Evolutionary conservation across 768 basidiomycete species (phyloP), one percentile per base, ranked within the genome.

Genomic region (Crepidotus variabilis): DNA sequence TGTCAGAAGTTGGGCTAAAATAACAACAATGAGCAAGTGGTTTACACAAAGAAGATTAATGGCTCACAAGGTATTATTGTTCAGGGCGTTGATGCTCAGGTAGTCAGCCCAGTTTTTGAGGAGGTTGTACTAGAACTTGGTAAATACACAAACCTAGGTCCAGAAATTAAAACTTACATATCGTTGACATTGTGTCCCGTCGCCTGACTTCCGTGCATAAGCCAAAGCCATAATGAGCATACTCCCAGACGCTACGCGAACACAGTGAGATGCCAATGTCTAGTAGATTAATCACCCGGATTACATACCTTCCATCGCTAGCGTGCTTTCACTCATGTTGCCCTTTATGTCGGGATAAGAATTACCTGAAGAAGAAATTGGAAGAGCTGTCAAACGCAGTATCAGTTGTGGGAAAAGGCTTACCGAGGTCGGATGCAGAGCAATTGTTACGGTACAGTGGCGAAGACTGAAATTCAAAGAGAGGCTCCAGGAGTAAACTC

Each of bases 201-300:
- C 69, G 6, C 70, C 69, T 5, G 67, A 63, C 13, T 59, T 65
- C 13, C 57, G 61, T 2, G 68, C 69, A 53, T 72, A 66, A 34
- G 78, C 78, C 48, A 80, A 68, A 8, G 75, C 72, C 78, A 83
- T 80, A 60, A 84, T 81, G 10, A 86, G 69, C 81, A 84, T 83
- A 11, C 23, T 22, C 11, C n/a, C 23, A 20, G 7, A 47, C 6
- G 16, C 11, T 13, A 22, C 16, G 35, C 24, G 53, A 64, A 2
- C 16, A 71, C 67, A 56, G 50, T 72, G 68, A 0, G 71, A 28
- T 28, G 3, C 28, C n/a, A n/a, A 8, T 28, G 28, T 28, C 28
- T n/a, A n/a, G n/a, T n/a, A n/a, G n/a, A n/a, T 28, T 8, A 28
- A 8, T 3, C 4, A 8, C 3, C 28, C 3, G 28, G 28, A 28